A percentile compares a stretch with the other conserved stretches of the same genome.
Conservation (phyloP, 306 rosid genomes). For the Cicer yamashitae region DNA sequence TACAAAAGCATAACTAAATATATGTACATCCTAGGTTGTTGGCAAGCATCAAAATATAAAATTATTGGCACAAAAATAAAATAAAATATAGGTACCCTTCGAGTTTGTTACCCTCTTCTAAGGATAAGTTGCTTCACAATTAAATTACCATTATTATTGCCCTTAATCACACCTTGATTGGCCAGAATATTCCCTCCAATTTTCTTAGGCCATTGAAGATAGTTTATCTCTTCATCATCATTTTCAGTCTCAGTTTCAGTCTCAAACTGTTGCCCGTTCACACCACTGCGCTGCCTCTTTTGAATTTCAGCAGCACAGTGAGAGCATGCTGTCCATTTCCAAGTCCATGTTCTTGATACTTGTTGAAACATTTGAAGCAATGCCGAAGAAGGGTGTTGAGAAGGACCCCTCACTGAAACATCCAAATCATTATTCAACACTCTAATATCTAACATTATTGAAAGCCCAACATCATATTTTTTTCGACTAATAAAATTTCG, state of each 20-base stretch:
- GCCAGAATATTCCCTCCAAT: neutral
- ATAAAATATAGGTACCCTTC: no score
- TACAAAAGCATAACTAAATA: no score
- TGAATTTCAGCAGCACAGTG: neutral
- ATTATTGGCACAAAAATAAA: no score
- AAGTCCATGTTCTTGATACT: neutral
- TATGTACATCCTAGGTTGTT: neutral
- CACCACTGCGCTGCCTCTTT: neutral
- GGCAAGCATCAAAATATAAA: neutral
- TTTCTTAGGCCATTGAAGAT: neutral
- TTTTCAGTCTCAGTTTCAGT: neutral
- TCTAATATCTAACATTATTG: neutral
- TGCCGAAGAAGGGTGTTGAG: neutral
- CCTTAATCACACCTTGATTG: neutral
- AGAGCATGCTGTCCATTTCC: neutral
- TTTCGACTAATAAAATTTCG: neutral
- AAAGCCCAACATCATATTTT: neutral
- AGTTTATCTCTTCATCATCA: neutral
- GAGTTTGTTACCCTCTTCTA: neutral
- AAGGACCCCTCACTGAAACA: neutral
- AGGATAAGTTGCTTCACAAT: neutral
- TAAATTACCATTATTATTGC: neutral
- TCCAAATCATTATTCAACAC: neutral
- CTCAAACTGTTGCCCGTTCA: neutral
- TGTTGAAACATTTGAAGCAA: neutral